Conservation (phyloP, 1,284 basidiomycete genomes). For the Ganoderma multipileum region DNA sequence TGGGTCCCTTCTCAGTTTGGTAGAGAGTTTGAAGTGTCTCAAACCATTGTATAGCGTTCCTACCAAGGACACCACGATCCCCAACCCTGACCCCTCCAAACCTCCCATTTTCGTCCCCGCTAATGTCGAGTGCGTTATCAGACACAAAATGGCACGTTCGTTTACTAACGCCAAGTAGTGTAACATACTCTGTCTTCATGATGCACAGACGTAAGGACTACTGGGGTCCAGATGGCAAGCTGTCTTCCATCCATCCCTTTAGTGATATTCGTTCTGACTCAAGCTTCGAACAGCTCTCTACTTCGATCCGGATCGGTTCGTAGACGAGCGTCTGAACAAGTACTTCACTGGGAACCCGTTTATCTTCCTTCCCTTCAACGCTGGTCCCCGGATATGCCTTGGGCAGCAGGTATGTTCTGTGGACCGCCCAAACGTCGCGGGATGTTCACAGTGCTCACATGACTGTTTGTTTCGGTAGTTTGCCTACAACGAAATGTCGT, state of each 20-base stretch:
- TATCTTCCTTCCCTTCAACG: slow-evolving; percentile 69
- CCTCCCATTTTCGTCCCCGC: slow-evolving; percentile 38
- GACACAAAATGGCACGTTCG: not conserved
- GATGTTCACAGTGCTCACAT: not conserved
- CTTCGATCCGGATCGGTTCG: slow-evolving; percentile 68
- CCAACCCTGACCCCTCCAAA: slow-evolving; percentile 31
- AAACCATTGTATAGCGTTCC: slow-evolving; percentile 18
- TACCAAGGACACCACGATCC: slow-evolving; percentile 31
- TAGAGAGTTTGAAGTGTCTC: not conserved
- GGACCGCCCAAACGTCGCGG: not conserved
- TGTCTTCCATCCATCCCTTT: not conserved
- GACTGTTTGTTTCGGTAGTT: not conserved
- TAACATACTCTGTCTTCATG: slow-evolving; percentile 36
- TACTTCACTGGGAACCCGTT: slow-evolving; percentile 62
- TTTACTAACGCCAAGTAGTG: slow-evolving; percentile 8
- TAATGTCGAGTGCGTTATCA: slow-evolving; percentile 26
- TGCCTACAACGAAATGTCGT: slow-evolving; percentile 13
- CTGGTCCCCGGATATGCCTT: slow-evolving; percentile 63
- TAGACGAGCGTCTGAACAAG: slow-evolving; percentile 57
- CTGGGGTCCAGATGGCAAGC: slow-evolving; percentile 40
- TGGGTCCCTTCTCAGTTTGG: slow-evolving; percentile 6
- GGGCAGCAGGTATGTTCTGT: slow-evolving; percentile 55
- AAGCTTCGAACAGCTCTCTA: slow-evolving; percentile 43
- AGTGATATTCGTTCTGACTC: not conserved
- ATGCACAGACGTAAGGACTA: slow-evolving; percentile 41